Conservation (phyloP, 164 flowering plant genomes). For the Stephania yunnanensis region DNA sequence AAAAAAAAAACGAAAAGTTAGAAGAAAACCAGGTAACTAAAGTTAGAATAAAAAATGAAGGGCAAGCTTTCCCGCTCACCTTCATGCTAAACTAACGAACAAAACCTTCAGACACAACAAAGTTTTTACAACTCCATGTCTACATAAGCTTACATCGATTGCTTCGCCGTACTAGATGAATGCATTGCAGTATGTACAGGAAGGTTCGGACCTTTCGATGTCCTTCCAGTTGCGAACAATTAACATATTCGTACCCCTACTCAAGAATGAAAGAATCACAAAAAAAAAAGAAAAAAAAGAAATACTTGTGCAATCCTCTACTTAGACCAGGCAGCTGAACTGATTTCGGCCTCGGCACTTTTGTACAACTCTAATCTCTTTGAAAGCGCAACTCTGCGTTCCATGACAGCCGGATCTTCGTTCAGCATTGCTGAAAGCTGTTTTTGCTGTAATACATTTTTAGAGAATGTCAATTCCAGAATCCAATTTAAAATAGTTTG, state of each 20-base stretch:
- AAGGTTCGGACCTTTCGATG: not conserved
- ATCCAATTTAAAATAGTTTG: not conserved
- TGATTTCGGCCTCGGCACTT: conserved; percentile 79
- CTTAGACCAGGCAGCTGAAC: conserved; percentile 35
- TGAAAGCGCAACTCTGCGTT: conserved; percentile 57
- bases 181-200: not conserved
- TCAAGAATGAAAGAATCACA: not conserved
- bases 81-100: not conserved
- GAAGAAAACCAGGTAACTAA: not conserved
- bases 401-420: conserved; percentile 94
- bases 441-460: conserved; percentile 44
- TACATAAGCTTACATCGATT: not conserved
- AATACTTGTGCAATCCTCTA: conserved; percentile 11
- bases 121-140: not conserved
- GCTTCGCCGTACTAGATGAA: not conserved
- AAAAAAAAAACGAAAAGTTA: too few relatives aligned
- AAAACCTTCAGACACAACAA: not conserved
- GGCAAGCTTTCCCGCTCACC: not conserved
- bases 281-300: not conserved
- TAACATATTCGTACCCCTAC: not conserved
- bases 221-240: not conserved
- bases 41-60: not conserved
- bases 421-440: conserved; percentile 55
- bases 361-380: conserved; percentile 85
- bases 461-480: not conserved